These are phyloP conservation scores for Nannizzia gypsea DNA, from an alignment of 2,329 filamentous ascomycete species.

Conservation along the genomic window DNA sequence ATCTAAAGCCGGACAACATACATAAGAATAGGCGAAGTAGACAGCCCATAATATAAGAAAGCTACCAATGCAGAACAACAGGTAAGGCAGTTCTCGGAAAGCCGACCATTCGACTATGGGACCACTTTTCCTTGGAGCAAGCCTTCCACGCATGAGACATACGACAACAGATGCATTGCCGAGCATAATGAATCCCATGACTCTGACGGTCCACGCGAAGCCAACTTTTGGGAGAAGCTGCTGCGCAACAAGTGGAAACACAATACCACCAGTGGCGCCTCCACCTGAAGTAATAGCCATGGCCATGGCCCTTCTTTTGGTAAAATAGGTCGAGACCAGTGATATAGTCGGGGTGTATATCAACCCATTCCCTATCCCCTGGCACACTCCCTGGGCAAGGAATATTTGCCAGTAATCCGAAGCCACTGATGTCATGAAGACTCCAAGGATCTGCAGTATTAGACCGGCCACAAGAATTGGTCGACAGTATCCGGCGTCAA, in stretches of 20 bases:
- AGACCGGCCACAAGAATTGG: constrained; percentile 22
- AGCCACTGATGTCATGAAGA: constrained; percentile 41
- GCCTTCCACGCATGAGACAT: constrained; percentile 35
- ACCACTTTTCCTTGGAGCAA: constrained; percentile 39
- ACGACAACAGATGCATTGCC: constrained; percentile 32
- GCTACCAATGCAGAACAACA: constrained; percentile 31
- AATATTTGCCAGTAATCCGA: constrained; percentile 41
- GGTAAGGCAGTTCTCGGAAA: constrained; percentile 41
- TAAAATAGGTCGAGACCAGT: constrained; percentile 50
- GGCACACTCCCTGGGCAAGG: constrained; percentile 44
- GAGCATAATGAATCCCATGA: constrained; percentile 49
- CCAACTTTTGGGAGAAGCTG: constrained; percentile 49
- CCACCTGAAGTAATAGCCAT: constrained; percentile 50
- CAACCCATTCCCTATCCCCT: constrained; percentile 45
- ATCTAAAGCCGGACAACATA: constrained; percentile 12
- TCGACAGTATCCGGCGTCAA: constrained; percentile 42
- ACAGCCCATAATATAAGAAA: constrained; percentile 41
- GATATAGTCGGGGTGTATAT: constrained; percentile 45
- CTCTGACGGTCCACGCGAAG: constrained; percentile 52
- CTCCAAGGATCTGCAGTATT: constrained; percentile 36
- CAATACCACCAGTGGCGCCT: constrained; percentile 49
- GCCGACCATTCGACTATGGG: constrained; percentile 41
- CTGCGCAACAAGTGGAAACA: constrained; percentile 49
- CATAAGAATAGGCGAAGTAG: constrained; percentile 43
- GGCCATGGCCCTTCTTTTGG: constrained; percentile 44